Evolutionary conservation across 2,329 filamentous ascomycete species (phyloP), one percentile per base, ranked within the genome.

Genomic region (Hypoxylon rubiginosum): DNA sequence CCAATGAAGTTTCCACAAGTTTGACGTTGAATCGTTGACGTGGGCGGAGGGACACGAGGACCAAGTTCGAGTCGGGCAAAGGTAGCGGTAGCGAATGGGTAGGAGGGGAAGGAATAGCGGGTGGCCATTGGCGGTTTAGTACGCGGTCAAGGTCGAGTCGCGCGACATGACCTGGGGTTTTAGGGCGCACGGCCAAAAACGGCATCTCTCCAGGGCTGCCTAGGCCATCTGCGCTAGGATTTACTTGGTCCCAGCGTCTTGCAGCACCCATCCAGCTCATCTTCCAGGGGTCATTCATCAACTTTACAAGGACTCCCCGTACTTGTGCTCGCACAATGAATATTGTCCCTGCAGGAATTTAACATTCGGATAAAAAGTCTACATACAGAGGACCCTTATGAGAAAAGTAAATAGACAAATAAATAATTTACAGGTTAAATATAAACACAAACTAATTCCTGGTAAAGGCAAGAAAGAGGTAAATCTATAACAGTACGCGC

Each of bases 91-190:
- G 57, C 62, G 54, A 65, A 68, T 62, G 58, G 52, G 48, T 57
- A 62, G 58, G 64, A 64, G 64, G 67, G 64, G 60, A 69, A 58
- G 59, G 49, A 61, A 67, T 62, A 51, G 58, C 26, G 60, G 53
- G 53, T 64, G 41, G 45, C 50, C 59, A 69, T 69, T 69, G 67
- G 67, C 48, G 56, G 52, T 60, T 67, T 67, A 67, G 53, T 64
- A 69, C 67, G 67, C 67, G 67, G 67, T 69, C 60, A 66, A 61
- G 62, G 66, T 68, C 63, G 64, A 64, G 67, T 69, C 67, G 67
- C 66, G 66, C 67, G 58, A 69, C 60, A 30, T 19, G 50, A n/a
- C 39, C 11, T 48, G 28, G 36, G 50, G 49, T 55, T 49, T 48
- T 57, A 58, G 50, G 45, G 51, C 58, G 52, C 50, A 56, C 53